phyloP scores from a whole-genome alignment of 768 basidiomycete genomes.

The Boletellus sp. region DNA sequence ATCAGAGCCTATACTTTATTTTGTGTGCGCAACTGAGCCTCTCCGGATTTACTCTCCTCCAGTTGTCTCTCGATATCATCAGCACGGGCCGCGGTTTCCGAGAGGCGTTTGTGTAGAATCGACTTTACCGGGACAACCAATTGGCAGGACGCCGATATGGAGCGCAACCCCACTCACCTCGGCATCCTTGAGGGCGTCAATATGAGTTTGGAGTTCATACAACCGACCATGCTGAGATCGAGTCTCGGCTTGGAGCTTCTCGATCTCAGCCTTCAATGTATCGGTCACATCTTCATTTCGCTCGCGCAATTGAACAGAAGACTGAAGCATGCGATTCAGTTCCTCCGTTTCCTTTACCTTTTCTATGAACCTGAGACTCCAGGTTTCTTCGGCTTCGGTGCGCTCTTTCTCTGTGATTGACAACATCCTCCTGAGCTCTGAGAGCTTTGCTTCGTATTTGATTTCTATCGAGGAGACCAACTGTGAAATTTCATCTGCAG shows the following conservation, averaged over 20 bases:
- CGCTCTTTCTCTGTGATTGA: slow-evolving; percentile 73
- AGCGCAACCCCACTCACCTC: slow-evolving; percentile 49
- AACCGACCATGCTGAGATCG: slow-evolving; percentile 49
- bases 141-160: background rate
- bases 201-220: slow-evolving; percentile 50
- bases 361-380: slow-evolving; percentile 80
- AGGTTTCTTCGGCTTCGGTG: slow-evolving; percentile 82
- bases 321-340: slow-evolving; percentile 55
- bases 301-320: slow-evolving; percentile 56
- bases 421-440: slow-evolving; percentile 67
- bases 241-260: slow-evolving; percentile 46
- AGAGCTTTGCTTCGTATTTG: slow-evolving; percentile 72
- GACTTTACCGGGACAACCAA: slow-evolving; percentile 34
- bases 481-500: slow-evolving; percentile 65
- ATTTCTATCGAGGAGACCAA: slow-evolving; percentile 70
- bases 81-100: slow-evolving; percentile 48
- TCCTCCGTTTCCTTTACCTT: slow-evolving; percentile 76
- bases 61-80: slow-evolving; percentile 58
- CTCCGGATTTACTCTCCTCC: slow-evolving; percentile 69
- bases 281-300: slow-evolving; percentile 50
- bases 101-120: slow-evolving; percentile 40
- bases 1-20: slow-evolving; percentile 63
- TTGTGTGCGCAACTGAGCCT: slow-evolving; percentile 63
- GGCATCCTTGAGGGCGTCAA: slow-evolving; percentile 48
- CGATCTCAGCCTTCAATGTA: slow-evolving; percentile 54